phyloP scores from a whole-genome alignment of 768 basidiomycete genomes.

The Hygrocybe coccinea region DNA sequence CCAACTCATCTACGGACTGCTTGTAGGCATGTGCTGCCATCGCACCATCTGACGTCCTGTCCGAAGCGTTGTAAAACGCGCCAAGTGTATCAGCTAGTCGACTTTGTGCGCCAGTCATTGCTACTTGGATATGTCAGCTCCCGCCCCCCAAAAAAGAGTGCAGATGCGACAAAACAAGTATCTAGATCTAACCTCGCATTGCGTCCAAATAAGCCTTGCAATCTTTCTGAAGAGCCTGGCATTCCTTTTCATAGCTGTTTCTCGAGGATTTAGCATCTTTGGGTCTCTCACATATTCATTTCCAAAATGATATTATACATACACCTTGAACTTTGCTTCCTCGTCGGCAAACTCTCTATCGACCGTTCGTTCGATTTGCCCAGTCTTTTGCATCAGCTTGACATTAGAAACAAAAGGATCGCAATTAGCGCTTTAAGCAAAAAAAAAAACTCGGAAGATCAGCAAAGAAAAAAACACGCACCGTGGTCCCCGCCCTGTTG shows the following conservation, averaged over 20 bases:
- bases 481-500: conserved; percentile 87
- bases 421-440: conserved; percentile 17
- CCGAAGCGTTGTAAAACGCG: conserved; percentile 83
- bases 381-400: conserved; percentile 96
- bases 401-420: conserved; percentile 8
- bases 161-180: neutral
- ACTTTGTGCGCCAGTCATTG: conserved; percentile 90
- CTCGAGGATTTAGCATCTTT: neutral
- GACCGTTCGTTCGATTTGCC: conserved; percentile 93
- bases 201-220: conserved; percentile 92
- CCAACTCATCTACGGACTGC: conserved; percentile 89
- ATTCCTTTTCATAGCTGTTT: conserved; percentile 92
- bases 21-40: conserved; percentile 98
- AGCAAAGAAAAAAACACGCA: conserved; percentile 42
- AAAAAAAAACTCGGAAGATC: conserved; percentile 10
- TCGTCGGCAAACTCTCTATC: conserved; percentile 92
- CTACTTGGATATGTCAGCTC: conserved; percentile 38
- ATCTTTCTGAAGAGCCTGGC: conserved; percentile 87
- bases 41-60: conserved; percentile 82
- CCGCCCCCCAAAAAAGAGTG: neutral
- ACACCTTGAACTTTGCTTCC: conserved; percentile 87
- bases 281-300: no score
- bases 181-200: conserved; percentile 80
- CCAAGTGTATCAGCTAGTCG: conserved; percentile 92
- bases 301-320: conserved; percentile 30